A percentile compares a stretch with the other conserved stretches of the same genome.
Conservation (phyloP, 768 basidiomycete genomes). For the Lactarius indigo region DNA sequence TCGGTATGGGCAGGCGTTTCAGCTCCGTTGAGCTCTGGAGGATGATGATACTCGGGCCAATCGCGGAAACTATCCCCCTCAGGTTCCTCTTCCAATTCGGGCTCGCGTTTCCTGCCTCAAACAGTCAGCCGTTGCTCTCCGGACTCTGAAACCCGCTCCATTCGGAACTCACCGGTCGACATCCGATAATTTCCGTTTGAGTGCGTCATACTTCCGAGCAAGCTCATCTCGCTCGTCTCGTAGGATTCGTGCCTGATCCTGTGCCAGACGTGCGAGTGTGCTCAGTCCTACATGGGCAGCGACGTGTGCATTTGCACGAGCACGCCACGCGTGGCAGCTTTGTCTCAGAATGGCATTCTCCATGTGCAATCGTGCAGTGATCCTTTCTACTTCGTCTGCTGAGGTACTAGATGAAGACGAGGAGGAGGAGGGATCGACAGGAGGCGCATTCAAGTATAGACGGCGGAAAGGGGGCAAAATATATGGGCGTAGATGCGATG, state of each 20-base stretch:
- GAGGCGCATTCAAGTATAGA: slow-evolving; percentile 15
- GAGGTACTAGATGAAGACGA: background rate
- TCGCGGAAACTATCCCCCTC: background rate
- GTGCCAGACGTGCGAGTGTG: slow-evolving; percentile 8
- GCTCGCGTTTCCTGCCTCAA: background rate
- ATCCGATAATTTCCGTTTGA: slow-evolving; percentile 25
- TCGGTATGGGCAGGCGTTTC: background rate
- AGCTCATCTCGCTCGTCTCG: slow-evolving; percentile 19
- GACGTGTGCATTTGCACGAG: slow-evolving; percentile 18
- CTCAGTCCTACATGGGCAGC: slow-evolving; percentile 8
- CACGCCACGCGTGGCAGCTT: slow-evolving; percentile 20
- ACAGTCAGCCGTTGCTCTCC: background rate
- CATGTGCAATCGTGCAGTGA: slow-evolving; percentile 12
- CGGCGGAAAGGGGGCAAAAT: slow-evolving; percentile 23
- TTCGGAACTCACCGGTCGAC: slow-evolving; percentile 18
- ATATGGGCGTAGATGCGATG: slow-evolving; percentile 21
- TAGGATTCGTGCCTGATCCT: slow-evolving; percentile 6
- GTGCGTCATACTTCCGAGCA: slow-evolving; percentile 16
- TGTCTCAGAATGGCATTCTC: slow-evolving; percentile 19
- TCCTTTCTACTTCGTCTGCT: slow-evolving; percentile 8
- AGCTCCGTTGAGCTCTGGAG: background rate
- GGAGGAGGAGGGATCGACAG: background rate
- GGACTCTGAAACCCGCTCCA: background rate
- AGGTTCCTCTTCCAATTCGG: background rate
- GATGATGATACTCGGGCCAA: background rate